phyloP scores from a whole-genome alignment of 1,284 basidiomycete species.

The Leccinum griseonigrum region DNA sequence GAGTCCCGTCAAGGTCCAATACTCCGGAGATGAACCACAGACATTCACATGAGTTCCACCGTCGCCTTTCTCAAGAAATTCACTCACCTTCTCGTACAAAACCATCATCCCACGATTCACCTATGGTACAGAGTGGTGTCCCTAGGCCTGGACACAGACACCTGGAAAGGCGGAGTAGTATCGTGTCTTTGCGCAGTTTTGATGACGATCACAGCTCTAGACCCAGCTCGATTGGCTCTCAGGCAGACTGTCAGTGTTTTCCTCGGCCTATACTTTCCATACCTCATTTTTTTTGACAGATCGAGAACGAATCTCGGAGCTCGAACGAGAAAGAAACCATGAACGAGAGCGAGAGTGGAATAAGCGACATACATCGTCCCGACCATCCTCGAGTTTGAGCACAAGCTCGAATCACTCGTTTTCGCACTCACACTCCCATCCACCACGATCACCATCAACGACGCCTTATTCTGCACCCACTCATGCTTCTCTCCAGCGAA shows the following conservation, averaged over 20 bases:
- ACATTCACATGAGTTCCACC: conserved; percentile 24
- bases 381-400: conserved; percentile 33
- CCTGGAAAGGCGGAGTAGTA: conserved; percentile 35
- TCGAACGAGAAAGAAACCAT: conserved; percentile 40
- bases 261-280: neutral
- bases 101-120: conserved; percentile 23
- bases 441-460: conserved; percentile 35
- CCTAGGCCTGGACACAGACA: conserved; percentile 17
- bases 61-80: conserved; percentile 31
- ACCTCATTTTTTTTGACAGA: conserved; percentile 31
- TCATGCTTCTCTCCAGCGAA: conserved; percentile 32
- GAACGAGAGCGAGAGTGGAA: conserved; percentile 59
- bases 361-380: conserved; percentile 38
- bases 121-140: conserved; percentile 22
- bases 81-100: conserved; percentile 23
- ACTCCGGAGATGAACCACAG: conserved; percentile 33
- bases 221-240: conserved; percentile 45
- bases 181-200: conserved; percentile 35
- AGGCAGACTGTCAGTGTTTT: conserved; percentile 43
- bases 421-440: conserved; percentile 33
- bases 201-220: conserved; percentile 41
- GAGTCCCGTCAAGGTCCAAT: conserved; percentile 18
- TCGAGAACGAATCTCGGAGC: conserved; percentile 41
- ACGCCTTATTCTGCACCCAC: conserved; percentile 33
- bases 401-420: conserved; percentile 32